Percentiles rank a stretch among this genome's conserved stretches.
phyloP scores from a whole-genome alignment of 345 rosid genomes.

The Populus tremula region DNA sequence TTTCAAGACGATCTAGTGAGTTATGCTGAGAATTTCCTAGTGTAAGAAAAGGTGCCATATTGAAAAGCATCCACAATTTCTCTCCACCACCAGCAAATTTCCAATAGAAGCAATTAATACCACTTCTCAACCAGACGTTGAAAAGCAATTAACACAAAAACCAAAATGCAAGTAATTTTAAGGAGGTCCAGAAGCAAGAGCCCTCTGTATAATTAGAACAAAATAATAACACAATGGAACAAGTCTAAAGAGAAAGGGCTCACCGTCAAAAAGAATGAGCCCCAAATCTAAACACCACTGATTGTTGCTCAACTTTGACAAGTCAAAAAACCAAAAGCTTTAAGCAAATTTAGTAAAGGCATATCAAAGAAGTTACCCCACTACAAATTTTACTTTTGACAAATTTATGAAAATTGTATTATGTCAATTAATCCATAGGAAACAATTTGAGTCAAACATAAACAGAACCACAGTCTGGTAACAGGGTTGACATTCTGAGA shows the following conservation, averaged over 20 bases:
- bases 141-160: not conserved
- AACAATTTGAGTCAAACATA: not conserved
- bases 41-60: not conserved
- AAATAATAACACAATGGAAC: not conserved
- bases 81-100: not conserved
- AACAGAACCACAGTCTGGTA: not conserved
- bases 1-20: conserved; percentile 22
- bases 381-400: not conserved
- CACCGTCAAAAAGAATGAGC: not conserved
- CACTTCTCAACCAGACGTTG: not conserved
- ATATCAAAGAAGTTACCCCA: not conserved
- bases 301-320: not conserved
- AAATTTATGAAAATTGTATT: not conserved
- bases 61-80: conserved; percentile 5
- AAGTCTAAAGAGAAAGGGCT: not conserved
- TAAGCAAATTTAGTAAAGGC: not conserved
- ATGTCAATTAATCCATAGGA: not conserved
- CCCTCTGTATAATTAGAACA: not conserved
- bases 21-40: not conserved
- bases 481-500: not conserved
- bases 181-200: not conserved
- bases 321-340: not conserved
- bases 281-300: not conserved
- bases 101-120: not conserved
- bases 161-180: not conserved